phyloP scores from a whole-genome alignment of 169 alveolate genomes.

The Besnoitia besnoiti region DNA sequence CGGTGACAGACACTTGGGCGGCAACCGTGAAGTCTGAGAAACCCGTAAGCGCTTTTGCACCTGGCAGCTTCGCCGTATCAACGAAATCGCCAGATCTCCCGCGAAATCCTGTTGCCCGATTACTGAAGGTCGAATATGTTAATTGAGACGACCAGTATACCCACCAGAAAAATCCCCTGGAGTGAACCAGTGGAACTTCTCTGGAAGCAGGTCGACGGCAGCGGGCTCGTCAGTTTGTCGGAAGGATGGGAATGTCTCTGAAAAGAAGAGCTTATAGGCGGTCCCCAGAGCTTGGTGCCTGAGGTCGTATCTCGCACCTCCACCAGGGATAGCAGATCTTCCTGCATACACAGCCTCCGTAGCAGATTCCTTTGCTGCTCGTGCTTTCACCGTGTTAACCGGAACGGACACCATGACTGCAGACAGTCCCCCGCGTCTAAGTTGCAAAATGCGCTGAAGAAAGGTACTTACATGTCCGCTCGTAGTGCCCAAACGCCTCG shows the following conservation, averaged over 20 bases:
- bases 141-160: not conserved
- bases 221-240: not conserved
- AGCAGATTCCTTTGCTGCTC: slow-evolving; percentile 24
- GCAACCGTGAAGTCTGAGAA: slow-evolving; percentile 75
- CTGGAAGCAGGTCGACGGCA: slow-evolving; percentile 5
- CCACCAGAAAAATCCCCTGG: slow-evolving; percentile 57
- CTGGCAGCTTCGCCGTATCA: slow-evolving; percentile 73
- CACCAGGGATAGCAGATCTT: slow-evolving; percentile 25
- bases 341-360: slow-evolving; percentile 39
- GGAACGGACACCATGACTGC: slow-evolving; percentile 53
- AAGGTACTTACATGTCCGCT: slow-evolving; percentile 41
- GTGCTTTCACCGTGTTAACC: slow-evolving; percentile 34
- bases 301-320: not conserved
- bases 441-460: not conserved
- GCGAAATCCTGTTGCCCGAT: slow-evolving; percentile 68
- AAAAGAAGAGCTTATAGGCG: not conserved
- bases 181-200: slow-evolving; percentile 56
- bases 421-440: not conserved
- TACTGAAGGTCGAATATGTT: not conserved
- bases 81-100: slow-evolving; percentile 75
- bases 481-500: slow-evolving; percentile 46
- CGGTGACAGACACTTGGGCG: slow-evolving; percentile 68
- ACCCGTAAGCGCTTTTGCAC: slow-evolving; percentile 69
- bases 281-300: not conserved
- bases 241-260: slow-evolving; percentile 18